Evolutionary conservation across 2,329 filamentous ascomycete genomes (phyloP).

Genomic region (Trichoderma sp.): DNA sequence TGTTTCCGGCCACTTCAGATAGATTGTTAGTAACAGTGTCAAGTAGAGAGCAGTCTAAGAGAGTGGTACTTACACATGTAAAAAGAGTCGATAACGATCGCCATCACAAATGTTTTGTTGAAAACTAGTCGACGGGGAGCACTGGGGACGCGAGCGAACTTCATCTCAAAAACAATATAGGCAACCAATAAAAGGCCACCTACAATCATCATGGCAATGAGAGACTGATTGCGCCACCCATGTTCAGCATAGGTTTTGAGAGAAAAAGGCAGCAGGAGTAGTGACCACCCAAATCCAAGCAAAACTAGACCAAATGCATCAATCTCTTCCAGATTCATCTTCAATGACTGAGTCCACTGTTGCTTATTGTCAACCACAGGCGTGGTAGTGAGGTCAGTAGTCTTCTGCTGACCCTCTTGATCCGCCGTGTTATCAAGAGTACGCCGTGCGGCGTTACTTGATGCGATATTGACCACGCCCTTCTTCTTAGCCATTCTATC

Average conservation of each 20-base stretch:
- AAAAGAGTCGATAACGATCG: constrained; percentile 32
- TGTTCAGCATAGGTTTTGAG: constrained; percentile 45
- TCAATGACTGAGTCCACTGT: constrained; percentile 27
- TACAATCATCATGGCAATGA: constrained; percentile 44
- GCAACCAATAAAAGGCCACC: constrained; percentile 40
- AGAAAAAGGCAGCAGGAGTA: constrained; percentile 68
- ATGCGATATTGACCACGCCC: constrained; percentile 43
- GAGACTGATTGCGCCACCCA: constrained; percentile 41
- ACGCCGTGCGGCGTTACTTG: constrained; percentile 38
- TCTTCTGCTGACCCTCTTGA: neutral
- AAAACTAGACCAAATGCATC: constrained; percentile 42
- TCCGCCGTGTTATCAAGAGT: constrained; percentile 20
- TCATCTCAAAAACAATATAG: constrained; percentile 49
- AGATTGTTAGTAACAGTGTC: neutral
- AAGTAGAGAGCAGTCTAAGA: neutral
- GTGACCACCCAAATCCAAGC: constrained; percentile 47
- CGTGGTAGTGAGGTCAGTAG: neutral
- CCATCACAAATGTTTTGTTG: constrained; percentile 34
- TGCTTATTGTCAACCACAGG: constrained; percentile 24
- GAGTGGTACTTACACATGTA: constrained; percentile 24
- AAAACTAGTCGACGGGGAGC: constrained; percentile 29
- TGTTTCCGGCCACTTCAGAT: constrained; percentile 30
- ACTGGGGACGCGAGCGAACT: constrained; percentile 29
- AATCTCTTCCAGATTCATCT: constrained; percentile 43
- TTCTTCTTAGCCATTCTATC: constrained; percentile 55